Conservation (phyloP, 2,329 filamentous ascomycete genomes). For the Aspergillus novofumigatus region DNA sequence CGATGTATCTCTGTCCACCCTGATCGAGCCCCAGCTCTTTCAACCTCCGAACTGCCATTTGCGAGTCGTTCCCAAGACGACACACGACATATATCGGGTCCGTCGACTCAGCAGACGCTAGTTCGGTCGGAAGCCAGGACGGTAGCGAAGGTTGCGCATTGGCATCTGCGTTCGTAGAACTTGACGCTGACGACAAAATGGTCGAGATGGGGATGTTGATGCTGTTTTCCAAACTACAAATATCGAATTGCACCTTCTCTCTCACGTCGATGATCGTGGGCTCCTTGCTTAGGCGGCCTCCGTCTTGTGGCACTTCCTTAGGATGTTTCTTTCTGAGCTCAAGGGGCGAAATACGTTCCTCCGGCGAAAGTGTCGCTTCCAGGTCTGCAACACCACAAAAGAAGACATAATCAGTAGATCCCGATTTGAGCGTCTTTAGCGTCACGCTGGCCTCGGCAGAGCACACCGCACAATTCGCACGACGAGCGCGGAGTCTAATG, state of each 20-base stretch:
- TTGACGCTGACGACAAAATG: slow-evolving; percentile 27
- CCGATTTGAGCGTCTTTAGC: slow-evolving; percentile 56
- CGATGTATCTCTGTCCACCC: slow-evolving; percentile 31
- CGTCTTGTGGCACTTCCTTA: neutral
- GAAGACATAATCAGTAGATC: slow-evolving; percentile 73
- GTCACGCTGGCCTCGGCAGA: slow-evolving; percentile 61
- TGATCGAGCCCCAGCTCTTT: slow-evolving; percentile 36
- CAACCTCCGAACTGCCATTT: slow-evolving; percentile 40
- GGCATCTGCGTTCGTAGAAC: neutral
- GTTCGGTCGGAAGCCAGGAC: slow-evolving; percentile 25
- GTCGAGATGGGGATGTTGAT: slow-evolving; percentile 54
- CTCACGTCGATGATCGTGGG: slow-evolving; percentile 76
- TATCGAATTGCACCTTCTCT: slow-evolving; percentile 77
- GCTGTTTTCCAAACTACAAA: slow-evolving; percentile 71
- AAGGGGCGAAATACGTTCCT: slow-evolving; percentile 64
- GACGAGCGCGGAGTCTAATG: slow-evolving; percentile 66
- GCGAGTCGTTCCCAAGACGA: slow-evolving; percentile 48
- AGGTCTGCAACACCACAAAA: slow-evolving; percentile 70
- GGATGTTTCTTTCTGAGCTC: slow-evolving; percentile 49
- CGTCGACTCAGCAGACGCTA: slow-evolving; percentile 18
- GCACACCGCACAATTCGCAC: slow-evolving; percentile 72
- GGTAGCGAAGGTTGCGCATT: slow-evolving; percentile 11
- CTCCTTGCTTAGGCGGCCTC: slow-evolving; percentile 10
- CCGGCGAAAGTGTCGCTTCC: slow-evolving; percentile 53
- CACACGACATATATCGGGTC: slow-evolving; percentile 44